Evolutionary conservation across 345 rosid species (phyloP).

Genomic region (Bruguiera parviflora): DNA sequence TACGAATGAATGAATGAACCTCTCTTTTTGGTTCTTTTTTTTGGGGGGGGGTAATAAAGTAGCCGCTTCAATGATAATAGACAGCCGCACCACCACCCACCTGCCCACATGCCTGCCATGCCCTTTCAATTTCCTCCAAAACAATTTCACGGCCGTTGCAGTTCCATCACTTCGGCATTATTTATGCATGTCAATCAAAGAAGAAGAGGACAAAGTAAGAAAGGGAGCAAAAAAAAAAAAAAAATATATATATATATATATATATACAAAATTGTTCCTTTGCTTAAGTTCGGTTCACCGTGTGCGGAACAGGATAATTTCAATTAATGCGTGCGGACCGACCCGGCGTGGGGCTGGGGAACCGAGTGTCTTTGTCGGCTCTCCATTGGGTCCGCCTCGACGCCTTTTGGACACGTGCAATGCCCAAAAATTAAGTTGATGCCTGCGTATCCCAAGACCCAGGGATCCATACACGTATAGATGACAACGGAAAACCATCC

Average conservation of each 20-base stretch:
- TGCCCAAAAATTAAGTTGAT: not conserved
- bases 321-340: no score
- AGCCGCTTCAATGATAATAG: not conserved
- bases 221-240: not conserved
- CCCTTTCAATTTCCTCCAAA: no score
- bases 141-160: constrained; percentile 12
- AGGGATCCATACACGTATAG: no score
- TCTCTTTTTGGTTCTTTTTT: no score
- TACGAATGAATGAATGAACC: no score
- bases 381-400: not conserved
- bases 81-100: not conserved
- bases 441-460: not conserved
- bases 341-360: no score
- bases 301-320: no score
- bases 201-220: not conserved
- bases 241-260: no score
- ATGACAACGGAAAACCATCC: not conserved
- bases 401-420: not conserved
- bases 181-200: not conserved
- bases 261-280: no score
- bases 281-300: no score
- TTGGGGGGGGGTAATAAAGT: not conserved
- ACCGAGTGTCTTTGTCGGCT: no score
- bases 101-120: no score
- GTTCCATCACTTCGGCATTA: not conserved